Conservation (phyloP, 2,329 filamentous ascomycete genomes). For the Sphaerulina musiva region DNA sequence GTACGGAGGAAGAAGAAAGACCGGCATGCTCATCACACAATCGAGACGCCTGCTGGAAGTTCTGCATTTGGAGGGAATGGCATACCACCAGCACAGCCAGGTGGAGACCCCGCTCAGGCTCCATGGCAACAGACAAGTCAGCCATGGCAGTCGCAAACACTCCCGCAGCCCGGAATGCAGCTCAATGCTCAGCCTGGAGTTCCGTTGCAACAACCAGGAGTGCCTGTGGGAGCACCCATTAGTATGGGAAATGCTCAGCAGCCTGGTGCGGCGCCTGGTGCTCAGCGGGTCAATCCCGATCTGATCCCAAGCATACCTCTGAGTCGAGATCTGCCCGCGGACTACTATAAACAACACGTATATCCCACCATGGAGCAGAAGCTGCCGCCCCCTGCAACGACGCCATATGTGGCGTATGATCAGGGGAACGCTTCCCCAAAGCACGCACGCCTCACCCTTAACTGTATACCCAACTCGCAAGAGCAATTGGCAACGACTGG, state of each 20-base stretch:
- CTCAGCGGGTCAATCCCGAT: conserved; percentile 76
- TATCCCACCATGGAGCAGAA: conserved; percentile 96
- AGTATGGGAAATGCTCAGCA: conserved; percentile 27
- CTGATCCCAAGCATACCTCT: conserved; percentile 86
- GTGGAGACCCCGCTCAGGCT: conserved; percentile 19
- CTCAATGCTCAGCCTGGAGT: conserved; percentile 7
- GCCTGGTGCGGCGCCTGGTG: conserved; percentile 30
- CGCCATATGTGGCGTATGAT: conserved; percentile 89
- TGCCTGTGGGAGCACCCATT: conserved; percentile 27
- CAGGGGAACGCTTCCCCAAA: conserved; percentile 96
- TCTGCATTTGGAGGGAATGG: conserved; percentile 61
- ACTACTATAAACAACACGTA: conserved; percentile 77
- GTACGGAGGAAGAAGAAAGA: conserved; percentile 73
- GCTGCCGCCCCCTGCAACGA: conserved; percentile 76
- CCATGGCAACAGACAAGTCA: conserved; percentile 36
- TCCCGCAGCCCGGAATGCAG: conserved; percentile 13
- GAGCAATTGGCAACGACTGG: conserved; percentile 76
- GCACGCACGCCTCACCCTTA: conserved; percentile 82
- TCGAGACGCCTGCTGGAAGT: conserved; percentile 61
- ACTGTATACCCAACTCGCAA: conserved; percentile 77
- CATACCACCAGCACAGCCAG: conserved; percentile 25
- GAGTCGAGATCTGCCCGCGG: conserved; percentile 73
- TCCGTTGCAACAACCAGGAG: conserved; percentile 16
- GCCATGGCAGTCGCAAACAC: conserved; percentile 32
- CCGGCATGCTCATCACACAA: conserved; percentile 81